Evolutionary conservation across 805 yeast species (phyloP), one percentile per base, ranked within the genome.

Genomic region (Metschnikowia chrysomelidarum): DNA sequence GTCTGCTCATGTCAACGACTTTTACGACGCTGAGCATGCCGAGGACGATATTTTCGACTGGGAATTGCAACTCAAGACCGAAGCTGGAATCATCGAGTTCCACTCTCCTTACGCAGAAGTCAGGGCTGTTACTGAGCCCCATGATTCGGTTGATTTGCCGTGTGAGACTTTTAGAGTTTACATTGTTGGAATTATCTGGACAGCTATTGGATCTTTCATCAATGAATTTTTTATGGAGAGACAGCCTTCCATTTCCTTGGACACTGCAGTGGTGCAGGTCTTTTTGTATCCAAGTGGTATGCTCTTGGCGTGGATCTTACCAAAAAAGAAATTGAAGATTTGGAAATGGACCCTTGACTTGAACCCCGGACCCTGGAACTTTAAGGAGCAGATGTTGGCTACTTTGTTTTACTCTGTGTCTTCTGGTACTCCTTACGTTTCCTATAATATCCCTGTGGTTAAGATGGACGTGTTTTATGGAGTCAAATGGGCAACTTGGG

Each of bases 301-400:
- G 29, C 43, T 67, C 1, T 60, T 67, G 56, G 70, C 67, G 27
- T 51, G 46, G 27, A 58, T 62, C 28, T 38, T 75, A 18, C 82
- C 83, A 16, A 66, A 69, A 34, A 64, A 49, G 50, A 45, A 46
- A 19, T 41, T 57, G 38, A 57, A 61, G 33, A 53, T 64, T 4
- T 71, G 79, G 74, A 56, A 69, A 36, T 46, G 59, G 50, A 58
- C 62, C 27, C 48, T 58, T 24, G 45, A 43, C 4, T 55, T 78
- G 30, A 81, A 80, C 56, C 83, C 84, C 0, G 78, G 80, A n/a
- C 78, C 50, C 59, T 64, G 79, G 65, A 76, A 75, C 47, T 54
- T 73, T 47, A 80, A 80, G 50, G 87, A 80, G 56, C 87, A 80
- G 52, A 68, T 44, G 45, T 48, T 77, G 36, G 70, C 78, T 34